These are phyloP conservation scores for Rhodomyrtus tomentosa DNA, from an alignment of 345 rosid genomes.

Conservation along the genomic window DNA sequence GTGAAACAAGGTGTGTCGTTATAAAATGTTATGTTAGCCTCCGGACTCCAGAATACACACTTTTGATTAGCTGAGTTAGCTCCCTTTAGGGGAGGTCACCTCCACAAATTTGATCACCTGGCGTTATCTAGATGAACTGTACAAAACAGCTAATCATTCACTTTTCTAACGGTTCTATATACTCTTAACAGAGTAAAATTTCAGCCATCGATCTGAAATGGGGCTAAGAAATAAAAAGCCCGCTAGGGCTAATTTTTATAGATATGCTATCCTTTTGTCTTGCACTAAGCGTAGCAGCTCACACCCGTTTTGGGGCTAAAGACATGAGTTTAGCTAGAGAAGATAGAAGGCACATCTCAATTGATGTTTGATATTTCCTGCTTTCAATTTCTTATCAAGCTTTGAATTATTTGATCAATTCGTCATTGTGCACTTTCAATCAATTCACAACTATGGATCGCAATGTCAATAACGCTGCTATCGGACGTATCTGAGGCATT, in stretches of 20 bases:
- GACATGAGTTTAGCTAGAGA: neutral
- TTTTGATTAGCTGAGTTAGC: neutral
- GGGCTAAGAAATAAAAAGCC: neutral
- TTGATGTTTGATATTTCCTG: neutral
- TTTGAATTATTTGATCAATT: neutral
- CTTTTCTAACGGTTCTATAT: neutral
- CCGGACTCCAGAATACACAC: neutral
- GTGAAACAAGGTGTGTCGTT: neutral
- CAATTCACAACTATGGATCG: neutral
- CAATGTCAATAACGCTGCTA: neutral
- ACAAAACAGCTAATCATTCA: neutral
- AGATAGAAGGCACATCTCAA: neutral
- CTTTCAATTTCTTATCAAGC: neutral
- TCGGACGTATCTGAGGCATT: neutral
- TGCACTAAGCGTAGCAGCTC: neutral
- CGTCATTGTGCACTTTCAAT: neutral
- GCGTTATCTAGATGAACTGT: neutral
- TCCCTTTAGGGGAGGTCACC: neutral
- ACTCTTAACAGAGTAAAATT: neutral
- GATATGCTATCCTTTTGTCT: neutral
- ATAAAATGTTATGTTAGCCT: neutral
- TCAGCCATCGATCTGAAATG: neutral
- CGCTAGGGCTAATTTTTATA: neutral
- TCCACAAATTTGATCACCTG: neutral
- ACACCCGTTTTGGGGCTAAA: neutral